phyloP scores from a whole-genome alignment of 257 asterid genomes.

The Nicotiana sylvestris region DNA sequence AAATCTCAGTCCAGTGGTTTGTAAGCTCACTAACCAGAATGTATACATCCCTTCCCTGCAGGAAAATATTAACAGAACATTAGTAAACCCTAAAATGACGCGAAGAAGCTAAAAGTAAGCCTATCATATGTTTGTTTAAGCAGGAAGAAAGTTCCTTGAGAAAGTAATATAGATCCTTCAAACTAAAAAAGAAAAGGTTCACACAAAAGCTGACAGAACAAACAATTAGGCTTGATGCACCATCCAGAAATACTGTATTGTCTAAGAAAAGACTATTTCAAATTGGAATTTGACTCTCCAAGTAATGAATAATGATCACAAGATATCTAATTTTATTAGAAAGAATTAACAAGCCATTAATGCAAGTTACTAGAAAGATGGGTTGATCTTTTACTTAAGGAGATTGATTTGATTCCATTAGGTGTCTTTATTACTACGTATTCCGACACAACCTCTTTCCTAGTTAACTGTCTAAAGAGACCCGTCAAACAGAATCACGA shows the following conservation, averaged over 20 bases:
- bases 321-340: not conserved
- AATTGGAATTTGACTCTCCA: not conserved
- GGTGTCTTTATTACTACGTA: not conserved
- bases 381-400: not conserved
- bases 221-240: not conserved
- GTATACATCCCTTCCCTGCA: slow-evolving; percentile 96
- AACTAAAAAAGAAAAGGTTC: not conserved
- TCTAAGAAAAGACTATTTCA: not conserved
- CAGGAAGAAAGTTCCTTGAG: not conserved
- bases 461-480: not conserved
- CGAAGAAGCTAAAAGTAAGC: slow-evolving; percentile 12
- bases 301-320: not conserved
- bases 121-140: not conserved
- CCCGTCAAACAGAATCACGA: not conserved
- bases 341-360: not conserved
- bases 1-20: not conserved
- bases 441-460: not conserved
- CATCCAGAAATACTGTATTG: not conserved
- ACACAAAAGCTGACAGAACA: not conserved
- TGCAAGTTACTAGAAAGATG: slow-evolving; percentile 1
- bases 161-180: not conserved
- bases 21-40: slow-evolving; percentile 61
- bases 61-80: slow-evolving; percentile 20
- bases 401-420: not conserved
- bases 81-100: slow-evolving; percentile 7